Conservation (phyloP, 345 rosid genomes). For the Rhodomyrtus tomentosa region DNA sequence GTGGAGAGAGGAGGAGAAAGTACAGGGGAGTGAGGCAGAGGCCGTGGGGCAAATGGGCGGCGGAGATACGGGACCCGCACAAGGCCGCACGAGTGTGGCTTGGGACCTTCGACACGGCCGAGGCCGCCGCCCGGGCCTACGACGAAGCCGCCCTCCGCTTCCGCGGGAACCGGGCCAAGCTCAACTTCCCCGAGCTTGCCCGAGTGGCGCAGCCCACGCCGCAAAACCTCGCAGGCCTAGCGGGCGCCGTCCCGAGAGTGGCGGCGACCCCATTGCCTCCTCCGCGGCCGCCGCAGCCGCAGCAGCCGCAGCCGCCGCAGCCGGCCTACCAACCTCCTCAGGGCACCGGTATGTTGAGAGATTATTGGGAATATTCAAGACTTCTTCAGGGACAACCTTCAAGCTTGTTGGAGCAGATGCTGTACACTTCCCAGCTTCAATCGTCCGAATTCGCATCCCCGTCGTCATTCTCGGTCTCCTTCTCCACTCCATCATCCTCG, state of each 20-base stretch:
- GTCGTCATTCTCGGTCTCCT: background rate
- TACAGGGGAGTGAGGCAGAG: slow-evolving; percentile 13
- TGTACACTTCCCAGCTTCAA: background rate
- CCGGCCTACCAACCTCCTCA: background rate
- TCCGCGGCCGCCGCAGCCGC: background rate
- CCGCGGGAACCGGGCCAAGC: slow-evolving; percentile 7
- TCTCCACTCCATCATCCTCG: background rate
- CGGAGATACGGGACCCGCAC: slow-evolving; percentile 11
- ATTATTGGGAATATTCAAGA: slow-evolving; percentile 4
- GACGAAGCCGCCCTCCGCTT: slow-evolving; percentile 10
- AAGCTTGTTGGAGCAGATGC: background rate
- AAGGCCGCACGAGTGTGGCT: slow-evolving; percentile 14
- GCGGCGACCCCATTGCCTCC: background rate
- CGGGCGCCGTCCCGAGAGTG: background rate
- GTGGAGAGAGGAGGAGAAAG: slow-evolving; percentile 1
- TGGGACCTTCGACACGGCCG: slow-evolving; percentile 7
- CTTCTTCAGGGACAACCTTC: slow-evolving; percentile 8
- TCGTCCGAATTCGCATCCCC: background rate
- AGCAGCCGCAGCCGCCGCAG: background rate
- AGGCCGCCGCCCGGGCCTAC: slow-evolving; percentile 10
- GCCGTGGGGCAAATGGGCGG: slow-evolving; percentile 15
- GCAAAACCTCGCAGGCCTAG: background rate
- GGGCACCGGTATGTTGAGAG: background rate
- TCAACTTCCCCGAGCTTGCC: slow-evolving; percentile 7
- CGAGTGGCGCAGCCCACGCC: background rate